phyloP scores from a whole-genome alignment of 2,329 filamentous ascomycete species.

The Exophiala sideris region DNA sequence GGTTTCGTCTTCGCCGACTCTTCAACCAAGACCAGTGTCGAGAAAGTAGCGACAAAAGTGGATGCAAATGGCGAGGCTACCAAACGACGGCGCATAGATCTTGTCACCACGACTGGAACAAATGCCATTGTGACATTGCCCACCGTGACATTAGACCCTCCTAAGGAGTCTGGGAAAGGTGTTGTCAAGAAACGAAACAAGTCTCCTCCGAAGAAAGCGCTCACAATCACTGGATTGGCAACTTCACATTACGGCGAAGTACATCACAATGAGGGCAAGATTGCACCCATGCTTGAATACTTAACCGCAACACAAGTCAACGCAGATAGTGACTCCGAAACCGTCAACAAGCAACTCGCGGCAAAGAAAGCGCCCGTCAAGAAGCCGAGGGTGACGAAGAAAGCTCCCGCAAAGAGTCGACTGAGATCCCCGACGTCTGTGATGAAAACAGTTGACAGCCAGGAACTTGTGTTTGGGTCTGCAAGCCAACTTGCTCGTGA shows the following conservation, averaged over 20 bases:
- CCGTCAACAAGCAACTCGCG: not conserved
- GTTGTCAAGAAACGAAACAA: slow-evolving; percentile 41
- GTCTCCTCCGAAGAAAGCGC: slow-evolving; percentile 63
- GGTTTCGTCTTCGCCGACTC: slow-evolving; percentile 8
- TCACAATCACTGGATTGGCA: slow-evolving; percentile 74
- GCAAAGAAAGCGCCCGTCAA: slow-evolving; percentile 15
- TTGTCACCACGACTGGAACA: slow-evolving; percentile 6
- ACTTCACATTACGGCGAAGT: slow-evolving; percentile 63
- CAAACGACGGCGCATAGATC: slow-evolving; percentile 17
- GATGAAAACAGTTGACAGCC: slow-evolving; percentile 60
- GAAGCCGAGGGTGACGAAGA: slow-evolving; percentile 25
- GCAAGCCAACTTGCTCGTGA: slow-evolving; percentile 76
- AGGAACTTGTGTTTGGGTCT: slow-evolving; percentile 81
- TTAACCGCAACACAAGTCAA: slow-evolving; percentile 37
- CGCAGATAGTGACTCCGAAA: not conserved
- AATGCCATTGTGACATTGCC: slow-evolving; percentile 4
- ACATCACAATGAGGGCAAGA: slow-evolving; percentile 29
- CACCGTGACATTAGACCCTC: not conserved
- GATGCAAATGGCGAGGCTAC: slow-evolving; percentile 3
- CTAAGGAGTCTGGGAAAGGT: slow-evolving; percentile 1
- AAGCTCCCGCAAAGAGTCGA: slow-evolving; percentile 39
- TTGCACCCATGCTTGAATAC: slow-evolving; percentile 46
- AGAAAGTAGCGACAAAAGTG: not conserved
- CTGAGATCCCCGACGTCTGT: slow-evolving; percentile 69
- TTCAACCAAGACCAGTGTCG: not conserved